Percentiles rank a stretch among this genome's conserved stretches.
These are phyloP conservation scores for Fennellomyces sp. DNA, from an alignment of 371 early-diverging fungal species.

Conservation along the genomic window DNA sequence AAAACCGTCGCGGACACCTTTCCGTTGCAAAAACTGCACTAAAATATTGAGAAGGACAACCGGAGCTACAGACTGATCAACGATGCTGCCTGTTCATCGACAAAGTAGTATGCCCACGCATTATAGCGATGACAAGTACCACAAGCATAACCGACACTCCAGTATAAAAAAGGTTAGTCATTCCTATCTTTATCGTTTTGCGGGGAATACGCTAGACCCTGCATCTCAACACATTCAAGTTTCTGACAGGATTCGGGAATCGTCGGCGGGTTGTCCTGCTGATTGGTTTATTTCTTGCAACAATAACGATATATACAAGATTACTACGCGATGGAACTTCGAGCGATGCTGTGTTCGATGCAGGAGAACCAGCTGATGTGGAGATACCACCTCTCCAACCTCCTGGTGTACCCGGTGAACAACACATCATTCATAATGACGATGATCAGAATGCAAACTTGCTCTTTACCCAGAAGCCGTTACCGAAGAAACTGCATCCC, in stretches of 20 bases:
- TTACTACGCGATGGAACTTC: background rate
- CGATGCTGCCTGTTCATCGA: conserved; percentile 47
- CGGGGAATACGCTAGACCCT: background rate
- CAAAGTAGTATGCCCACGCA: conserved; percentile 18
- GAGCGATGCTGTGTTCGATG: background rate
- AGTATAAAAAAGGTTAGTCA: conserved; percentile 7
- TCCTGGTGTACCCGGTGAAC: background rate
- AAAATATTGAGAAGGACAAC: background rate
- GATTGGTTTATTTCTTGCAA: background rate
- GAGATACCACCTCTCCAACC: background rate
- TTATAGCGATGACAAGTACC: conserved; percentile 30
- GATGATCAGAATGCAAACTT: background rate
- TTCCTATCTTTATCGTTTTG: background rate
- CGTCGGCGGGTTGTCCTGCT: conserved; percentile 1
- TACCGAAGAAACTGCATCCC: conserved; percentile 15
- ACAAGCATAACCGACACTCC: conserved; percentile 26
- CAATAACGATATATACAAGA: background rate
- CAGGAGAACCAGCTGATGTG: background rate
- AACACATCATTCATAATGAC: background rate
- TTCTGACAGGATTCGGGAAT: background rate
- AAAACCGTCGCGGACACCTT: too few species aligned
- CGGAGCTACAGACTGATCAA: conserved; percentile 1
- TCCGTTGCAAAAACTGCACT: too few species aligned
- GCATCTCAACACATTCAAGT: conserved; percentile 5
- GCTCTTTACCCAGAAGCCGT: conserved; percentile 33